Conservation (phyloP, 176 grass and related monocot genomes). For the Coix lacrymajobi region DNA sequence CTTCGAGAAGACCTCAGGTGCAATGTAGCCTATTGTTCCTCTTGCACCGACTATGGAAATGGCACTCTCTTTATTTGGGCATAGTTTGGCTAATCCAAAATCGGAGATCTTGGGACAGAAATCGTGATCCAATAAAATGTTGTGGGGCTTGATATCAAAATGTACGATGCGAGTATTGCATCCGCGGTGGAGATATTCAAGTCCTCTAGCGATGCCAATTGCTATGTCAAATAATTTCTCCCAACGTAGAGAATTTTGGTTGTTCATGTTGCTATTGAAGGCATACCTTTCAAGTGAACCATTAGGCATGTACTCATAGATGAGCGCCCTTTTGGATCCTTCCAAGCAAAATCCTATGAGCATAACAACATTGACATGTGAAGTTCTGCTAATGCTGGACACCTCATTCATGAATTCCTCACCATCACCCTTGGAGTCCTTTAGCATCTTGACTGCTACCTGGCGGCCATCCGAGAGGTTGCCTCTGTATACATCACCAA, state of each 20-base stretch:
- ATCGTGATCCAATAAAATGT: constrained; percentile 10
- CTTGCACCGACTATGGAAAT: constrained; percentile 26
- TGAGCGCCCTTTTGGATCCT: constrained; percentile 42
- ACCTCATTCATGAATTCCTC: constrained; percentile 55
- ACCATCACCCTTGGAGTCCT: constrained; percentile 15
- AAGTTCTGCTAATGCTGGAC: constrained; percentile 35
- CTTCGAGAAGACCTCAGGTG: constrained; percentile 27
- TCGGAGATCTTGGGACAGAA: constrained; percentile 21
- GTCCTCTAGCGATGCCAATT: constrained; percentile 29
- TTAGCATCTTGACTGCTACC: constrained; percentile 41
- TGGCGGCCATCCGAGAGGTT: background rate
- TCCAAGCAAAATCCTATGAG: constrained; percentile 44
- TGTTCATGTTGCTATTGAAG: background rate
- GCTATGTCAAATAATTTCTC: constrained; percentile 32
- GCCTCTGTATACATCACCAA: constrained; percentile 41
- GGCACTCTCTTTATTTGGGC: background rate
- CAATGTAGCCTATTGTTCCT: constrained; percentile 34
- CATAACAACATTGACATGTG: constrained; percentile 42
- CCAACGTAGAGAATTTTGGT: background rate
- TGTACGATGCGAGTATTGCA: constrained; percentile 32
- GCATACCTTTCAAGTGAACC: constrained; percentile 33
- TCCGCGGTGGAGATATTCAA: constrained; percentile 34
- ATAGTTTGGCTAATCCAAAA: constrained; percentile 21
- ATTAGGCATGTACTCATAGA: constrained; percentile 55
- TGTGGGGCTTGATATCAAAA: constrained; percentile 34